Evolutionary conservation across 768 basidiomycete genomes (phyloP), one percentile per base, ranked within the genome.

Genomic region (Calocybe indica): DNA sequence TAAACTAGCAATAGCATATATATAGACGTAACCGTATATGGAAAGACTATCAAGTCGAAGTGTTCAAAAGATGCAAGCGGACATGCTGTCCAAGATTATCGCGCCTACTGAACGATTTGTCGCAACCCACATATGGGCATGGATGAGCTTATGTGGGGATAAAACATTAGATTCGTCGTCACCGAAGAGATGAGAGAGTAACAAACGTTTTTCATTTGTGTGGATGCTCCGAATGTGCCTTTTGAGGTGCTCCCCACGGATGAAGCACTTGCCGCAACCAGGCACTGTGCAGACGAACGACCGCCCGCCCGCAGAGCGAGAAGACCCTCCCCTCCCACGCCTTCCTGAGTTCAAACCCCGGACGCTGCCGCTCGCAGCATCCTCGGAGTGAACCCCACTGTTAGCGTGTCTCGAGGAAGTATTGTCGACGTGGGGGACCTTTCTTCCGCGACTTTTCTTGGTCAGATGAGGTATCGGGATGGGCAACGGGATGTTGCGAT

Each of bases 131-230:
- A 50, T 78, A 73, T 2, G 78, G 75, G 63, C 90, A 88, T 5
- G 69, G 64, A 62, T 79, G 78, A 2, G 79, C 80, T 81, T 54
- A 8, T 35, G 37, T 57, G 22, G n/a, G 43, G 45, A 58, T 55
- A 6, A 68, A 69, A 70, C 52, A 11, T 28, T 48, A 37, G 52
- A 29, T 22, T 22, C 33, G 22, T 35, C 14, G 40, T 51, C 35
- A 40, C 13, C 3, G 30, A 14, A 50, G 10, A 40, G 35, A 36
- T 28, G 4, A 39, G 41, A 55, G 48, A 50, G 10, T 29, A 13
- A 78, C 89, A 65, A 60, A 93, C 92, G 92, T 72, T 91, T 92
- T 62, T 93, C 91, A 64, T 92, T 79, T 15, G 92, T 92, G 66
- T 94, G 92, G 46, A 94, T 91, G 58, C 85, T 86, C 55, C 89